Base-by-base conservation (phyloP, 768 basidiomycete genomes). In the Kwoniella sp. region DNA sequence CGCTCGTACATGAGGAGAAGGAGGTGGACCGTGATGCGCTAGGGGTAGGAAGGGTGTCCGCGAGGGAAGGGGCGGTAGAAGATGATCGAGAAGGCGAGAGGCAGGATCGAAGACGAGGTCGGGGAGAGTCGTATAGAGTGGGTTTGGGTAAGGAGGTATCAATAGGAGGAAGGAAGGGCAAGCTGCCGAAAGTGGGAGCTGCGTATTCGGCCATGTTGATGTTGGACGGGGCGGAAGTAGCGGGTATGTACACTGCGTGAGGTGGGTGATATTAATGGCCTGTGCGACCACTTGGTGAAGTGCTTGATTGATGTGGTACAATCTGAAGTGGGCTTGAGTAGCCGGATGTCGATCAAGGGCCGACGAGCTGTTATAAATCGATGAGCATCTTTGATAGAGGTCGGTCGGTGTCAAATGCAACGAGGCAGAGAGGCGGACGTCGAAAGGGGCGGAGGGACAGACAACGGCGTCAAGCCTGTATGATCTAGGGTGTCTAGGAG, bases 1-100 rank as follows among this genome's bases (percentile, higher is more conserved):
- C 43, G 20, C 56, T 64, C 20, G 42, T 48, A 28, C 42, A 43
- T 7, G 54, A 56, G 17, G 58, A 61, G 47, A 65, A 58, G 4
- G 57, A 62, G 7, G 60, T 57, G 8, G 60, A 57, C 10, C 54
- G 17, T 17, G 64, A 62, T 22, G 31, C 48, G 9, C 48, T 49
- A 2, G 53, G 40, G 9, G 48, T 50, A 23, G 48, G 42, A 31
- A 9, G 32, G n/a, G 27, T 26, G 5, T 41, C 37, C 12, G 32
- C 29, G 8, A 12, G 14, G 9, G 39, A 27, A 15, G 39, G 40
- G 11, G 41, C 34, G 20, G 36, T 27, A 29, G 39, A 43, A 9
- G 38, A 32, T 14, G 46, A 55, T 34, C 53, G 39, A 2, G 53
- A 42, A n/a, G 53, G 53, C 9, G 53, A 55, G 7, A 55, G 46